phyloP scores from a whole-genome alignment of 2,329 filamentous ascomycete species.

The Beauveria asiatica region DNA sequence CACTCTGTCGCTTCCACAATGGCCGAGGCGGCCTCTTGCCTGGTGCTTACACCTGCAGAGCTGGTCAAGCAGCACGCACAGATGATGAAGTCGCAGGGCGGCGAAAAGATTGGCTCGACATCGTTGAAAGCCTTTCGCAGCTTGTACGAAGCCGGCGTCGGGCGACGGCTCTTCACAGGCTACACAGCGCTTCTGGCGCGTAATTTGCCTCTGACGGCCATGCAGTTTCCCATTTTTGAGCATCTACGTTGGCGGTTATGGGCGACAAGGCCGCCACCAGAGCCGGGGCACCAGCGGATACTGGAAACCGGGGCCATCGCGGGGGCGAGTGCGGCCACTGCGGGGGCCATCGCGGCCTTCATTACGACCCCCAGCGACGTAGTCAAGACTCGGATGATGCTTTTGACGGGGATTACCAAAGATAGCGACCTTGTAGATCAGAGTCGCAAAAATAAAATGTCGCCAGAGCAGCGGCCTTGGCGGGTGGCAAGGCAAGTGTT shows the following conservation, averaged over 20 bases:
- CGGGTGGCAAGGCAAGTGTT: slow-evolving; percentile 58
- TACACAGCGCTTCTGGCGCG: slow-evolving; percentile 75
- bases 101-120: slow-evolving; percentile 23
- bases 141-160: slow-evolving; percentile 43
- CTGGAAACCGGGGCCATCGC: slow-evolving; percentile 63
- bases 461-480: slow-evolving; percentile 35
- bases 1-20: slow-evolving; percentile 66
- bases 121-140: slow-evolving; percentile 42
- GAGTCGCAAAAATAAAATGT: slow-evolving; percentile 18
- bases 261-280: slow-evolving; percentile 23
- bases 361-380: slow-evolving; percentile 87
- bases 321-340: slow-evolving; percentile 62
- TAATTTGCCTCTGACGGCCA: slow-evolving; percentile 78
- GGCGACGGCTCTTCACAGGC: slow-evolving; percentile 55
- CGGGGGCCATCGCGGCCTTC: slow-evolving; percentile 66
- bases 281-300: slow-evolving; percentile 28
- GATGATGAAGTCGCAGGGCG: slow-evolving; percentile 46
- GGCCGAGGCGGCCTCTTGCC: slow-evolving; percentile 76
- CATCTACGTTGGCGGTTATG: slow-evolving; percentile 49
- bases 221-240: slow-evolving; percentile 87
- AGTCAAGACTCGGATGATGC: slow-evolving; percentile 84
- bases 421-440: slow-evolving; percentile 17
- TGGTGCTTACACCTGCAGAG: slow-evolving; percentile 80
- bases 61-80: slow-evolving; percentile 93
- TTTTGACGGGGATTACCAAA: slow-evolving; percentile 44